Base-by-base conservation (phyloP, 2,329 filamentous ascomycete genomes). In the Elsinoe fawcettii region DNA sequence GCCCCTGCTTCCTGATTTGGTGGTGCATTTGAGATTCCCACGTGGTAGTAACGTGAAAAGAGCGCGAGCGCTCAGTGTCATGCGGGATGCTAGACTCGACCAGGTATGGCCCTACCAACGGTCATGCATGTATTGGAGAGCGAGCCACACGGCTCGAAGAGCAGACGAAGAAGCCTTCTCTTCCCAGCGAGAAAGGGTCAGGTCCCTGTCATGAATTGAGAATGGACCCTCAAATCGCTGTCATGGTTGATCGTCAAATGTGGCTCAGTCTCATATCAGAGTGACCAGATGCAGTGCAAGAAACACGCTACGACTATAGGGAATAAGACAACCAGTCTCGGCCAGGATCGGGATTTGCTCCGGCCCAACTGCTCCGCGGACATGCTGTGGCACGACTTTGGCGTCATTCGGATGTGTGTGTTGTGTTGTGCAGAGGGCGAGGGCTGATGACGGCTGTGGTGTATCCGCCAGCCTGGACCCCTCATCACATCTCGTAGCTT, bases 51-150 rank as follows among this genome's bases (percentile, higher is more conserved):
- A 34, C 44, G 44, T 49, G 44, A 32, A 32, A 32, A 25, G 25
- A 34, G 46, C 5, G 46, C 25, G 46, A 51, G 46, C 46, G 46
- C 44, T 23, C 20, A 49, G 44, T 49, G 44, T 49, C 22, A 23
- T 49, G 44, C 44, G 23, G 30, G 27, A 30, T 49, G 16, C 44
- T 34, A 49, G 44, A 6, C 39, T 16, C 8, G 22, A 44, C 12
- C 23, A 18, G 44, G 44, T 16, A 27, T 30, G 23, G 23, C 22
- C 9, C 12, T 3, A 14, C 16, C 20, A 14, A 51, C 46, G 46
- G 46, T 51, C 12, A 25, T 51, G 46, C 46, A 47, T 22, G 12
- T 5, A 25, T 14, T 2, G 41, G 11, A 25, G 41, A 8, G 5
- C 23, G n/a, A 46, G n/a, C 41, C 5, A 9, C 20, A 46, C 41